Percentiles rank a stretch among this genome's conserved stretches.
These are phyloP conservation scores for Hypoxylon rickii DNA, from an alignment of 495 filamentous ascomycete genomes.

Conservation along the genomic window DNA sequence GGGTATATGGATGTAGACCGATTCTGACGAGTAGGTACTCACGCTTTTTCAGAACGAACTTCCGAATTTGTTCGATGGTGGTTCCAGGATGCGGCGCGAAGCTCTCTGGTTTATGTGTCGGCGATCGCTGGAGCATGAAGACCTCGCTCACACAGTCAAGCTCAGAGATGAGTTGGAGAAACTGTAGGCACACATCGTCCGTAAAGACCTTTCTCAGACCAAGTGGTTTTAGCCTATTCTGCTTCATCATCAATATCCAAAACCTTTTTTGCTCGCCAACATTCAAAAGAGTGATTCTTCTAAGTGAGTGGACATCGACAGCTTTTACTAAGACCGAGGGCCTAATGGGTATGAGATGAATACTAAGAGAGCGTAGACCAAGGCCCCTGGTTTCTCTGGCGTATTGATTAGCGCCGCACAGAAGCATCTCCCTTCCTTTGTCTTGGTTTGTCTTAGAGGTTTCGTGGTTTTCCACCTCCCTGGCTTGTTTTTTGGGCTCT, in stretches of 20 bases:
- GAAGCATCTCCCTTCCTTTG: conserved; percentile 18
- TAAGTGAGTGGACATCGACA: conserved; percentile 57
- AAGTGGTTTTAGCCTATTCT: conserved; percentile 55
- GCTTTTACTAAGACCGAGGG: conserved; percentile 55
- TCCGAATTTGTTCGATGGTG: conserved; percentile 57
- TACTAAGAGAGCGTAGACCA: conserved; percentile 53
- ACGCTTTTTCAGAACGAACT: conserved; percentile 55
- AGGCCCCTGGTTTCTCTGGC: conserved; percentile 58
- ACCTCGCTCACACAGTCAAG: conserved; percentile 59
- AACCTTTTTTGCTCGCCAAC: conserved; percentile 62
- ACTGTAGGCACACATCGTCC: conserved; percentile 59
- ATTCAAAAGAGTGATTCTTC: conserved; percentile 61
- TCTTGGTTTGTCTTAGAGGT: neutral
- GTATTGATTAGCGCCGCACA: conserved; percentile 51
- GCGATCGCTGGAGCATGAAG: conserved; percentile 59
- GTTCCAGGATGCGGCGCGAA: conserved; percentile 51
- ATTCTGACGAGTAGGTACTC: conserved; percentile 20
- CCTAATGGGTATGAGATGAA: conserved; percentile 63
- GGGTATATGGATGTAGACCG: too few relatives aligned
- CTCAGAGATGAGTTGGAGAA: conserved; percentile 55
- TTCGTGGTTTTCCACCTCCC: too few relatives aligned
- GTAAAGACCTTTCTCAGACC: conserved; percentile 61
- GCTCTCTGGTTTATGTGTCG: conserved; percentile 53
- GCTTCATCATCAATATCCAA: conserved; percentile 57
- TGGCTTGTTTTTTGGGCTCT: too few relatives aligned